Evolutionary conservation across 2,329 filamentous ascomycete species (phyloP).

Genomic region (Claviceps purpurea): DNA sequence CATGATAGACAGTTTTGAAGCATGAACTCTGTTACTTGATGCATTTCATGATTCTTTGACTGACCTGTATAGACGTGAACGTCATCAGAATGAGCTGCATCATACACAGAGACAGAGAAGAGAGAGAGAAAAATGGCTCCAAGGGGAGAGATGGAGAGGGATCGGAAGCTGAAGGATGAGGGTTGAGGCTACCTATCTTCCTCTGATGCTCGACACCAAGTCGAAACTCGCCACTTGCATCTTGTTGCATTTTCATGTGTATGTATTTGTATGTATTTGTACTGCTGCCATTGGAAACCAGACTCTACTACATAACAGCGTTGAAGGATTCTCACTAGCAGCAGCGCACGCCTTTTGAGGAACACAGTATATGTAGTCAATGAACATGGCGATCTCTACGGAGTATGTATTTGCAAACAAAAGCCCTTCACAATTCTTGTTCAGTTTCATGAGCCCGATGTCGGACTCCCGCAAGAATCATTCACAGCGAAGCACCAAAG

Average conservation of each 20-base stretch:
- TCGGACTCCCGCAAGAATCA: no score
- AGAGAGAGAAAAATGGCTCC: not conserved
- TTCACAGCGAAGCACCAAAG: not conserved
- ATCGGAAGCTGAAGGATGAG: not conserved
- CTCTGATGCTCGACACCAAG: not conserved
- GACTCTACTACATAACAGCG: not conserved
- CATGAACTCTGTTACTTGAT: not conserved
- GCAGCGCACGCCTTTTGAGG: no score
- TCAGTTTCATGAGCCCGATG: no score
- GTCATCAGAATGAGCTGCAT: not conserved
- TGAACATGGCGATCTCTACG: no score
- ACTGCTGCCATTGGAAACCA: slow-evolving; percentile 4
- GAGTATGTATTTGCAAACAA: no score
- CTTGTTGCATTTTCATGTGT: slow-evolving; percentile 9
- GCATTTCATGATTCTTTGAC: not conserved
- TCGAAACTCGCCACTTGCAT: not conserved
- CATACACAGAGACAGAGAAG: not conserved
- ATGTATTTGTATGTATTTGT: slow-evolving; percentile 4
- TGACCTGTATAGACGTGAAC: not conserved
- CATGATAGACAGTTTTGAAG: not conserved
- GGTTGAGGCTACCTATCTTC: not conserved
- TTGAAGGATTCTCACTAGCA: not conserved
- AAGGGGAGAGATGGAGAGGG: not conserved
- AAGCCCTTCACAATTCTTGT: no score
- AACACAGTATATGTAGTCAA: no score